A percentile compares a stretch with the other conserved stretches of the same genome.
phyloP scores from a whole-genome alignment of 495 filamentous ascomycete genomes.

The Penicillium riverlandense region DNA sequence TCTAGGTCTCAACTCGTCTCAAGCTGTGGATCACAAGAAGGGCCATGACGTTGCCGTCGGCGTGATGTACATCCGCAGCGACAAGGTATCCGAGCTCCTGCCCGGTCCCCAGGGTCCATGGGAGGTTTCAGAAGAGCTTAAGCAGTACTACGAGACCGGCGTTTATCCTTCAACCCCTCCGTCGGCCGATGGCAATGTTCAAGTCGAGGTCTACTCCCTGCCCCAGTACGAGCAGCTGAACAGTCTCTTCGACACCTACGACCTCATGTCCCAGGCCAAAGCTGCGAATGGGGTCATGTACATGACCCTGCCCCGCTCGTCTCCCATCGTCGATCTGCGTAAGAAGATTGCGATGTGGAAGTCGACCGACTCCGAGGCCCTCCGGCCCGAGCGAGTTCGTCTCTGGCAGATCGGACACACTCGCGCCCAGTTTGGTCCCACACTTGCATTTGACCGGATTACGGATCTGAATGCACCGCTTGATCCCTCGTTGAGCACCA shows the following conservation, averaged over 20 bases:
- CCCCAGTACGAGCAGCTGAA: slow-evolving; percentile 26
- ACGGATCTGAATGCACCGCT: slow-evolving; percentile 27
- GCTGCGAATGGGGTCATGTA: slow-evolving; percentile 31
- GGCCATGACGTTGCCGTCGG: slow-evolving; percentile 53
- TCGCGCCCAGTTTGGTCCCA: slow-evolving; percentile 26
- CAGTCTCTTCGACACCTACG: slow-evolving; percentile 38
- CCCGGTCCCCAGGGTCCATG: slow-evolving; percentile 39
- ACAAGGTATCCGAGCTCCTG: slow-evolving; percentile 36
- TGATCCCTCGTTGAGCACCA: slow-evolving; percentile 16
- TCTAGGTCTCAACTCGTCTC: slow-evolving; percentile 37
- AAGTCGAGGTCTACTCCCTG: slow-evolving; percentile 36
- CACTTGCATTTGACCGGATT: slow-evolving; percentile 29
- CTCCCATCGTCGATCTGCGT: slow-evolving; percentile 34
- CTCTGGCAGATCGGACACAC: slow-evolving; percentile 39
- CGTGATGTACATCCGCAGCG: slow-evolving; percentile 50
- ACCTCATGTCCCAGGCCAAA: slow-evolving; percentile 40
- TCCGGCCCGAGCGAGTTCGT: slow-evolving; percentile 30
- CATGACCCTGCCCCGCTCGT: slow-evolving; percentile 30
- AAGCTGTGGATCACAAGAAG: slow-evolving; percentile 35
- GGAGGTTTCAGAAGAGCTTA: slow-evolving; percentile 25
- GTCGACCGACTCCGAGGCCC: slow-evolving; percentile 12
- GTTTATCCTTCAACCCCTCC: slow-evolving; percentile 8
- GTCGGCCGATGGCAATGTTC: slow-evolving; percentile 19
- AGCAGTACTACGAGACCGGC: slow-evolving; percentile 33
- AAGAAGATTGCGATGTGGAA: slow-evolving; percentile 34